Conservation (phyloP, 78 protist species). For the Dictyostelium firmibasis region DNA sequence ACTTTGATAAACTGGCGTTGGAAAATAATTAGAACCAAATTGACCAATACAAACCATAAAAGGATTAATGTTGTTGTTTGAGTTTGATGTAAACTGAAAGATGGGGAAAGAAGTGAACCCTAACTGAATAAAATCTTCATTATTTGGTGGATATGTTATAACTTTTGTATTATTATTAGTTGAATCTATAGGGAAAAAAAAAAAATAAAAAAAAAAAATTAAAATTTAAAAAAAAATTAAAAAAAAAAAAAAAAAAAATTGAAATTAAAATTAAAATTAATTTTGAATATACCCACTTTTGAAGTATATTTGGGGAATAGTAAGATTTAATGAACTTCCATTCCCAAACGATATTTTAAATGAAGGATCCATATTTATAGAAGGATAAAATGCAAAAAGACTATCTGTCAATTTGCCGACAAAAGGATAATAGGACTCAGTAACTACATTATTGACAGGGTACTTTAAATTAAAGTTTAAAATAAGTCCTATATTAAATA, state of each 20-base stretch:
- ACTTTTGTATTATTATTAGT: background rate
- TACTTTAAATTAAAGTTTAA: no score
- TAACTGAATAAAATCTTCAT: background rate
- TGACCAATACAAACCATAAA: background rate
- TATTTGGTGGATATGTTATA: background rate
- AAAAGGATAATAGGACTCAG: background rate
- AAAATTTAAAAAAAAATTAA: no score
- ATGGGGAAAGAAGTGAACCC: background rate
- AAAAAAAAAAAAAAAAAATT: no score
- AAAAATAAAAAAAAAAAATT: background rate
- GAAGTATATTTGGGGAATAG: background rate
- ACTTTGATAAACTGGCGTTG: background rate
- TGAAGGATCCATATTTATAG: background rate
- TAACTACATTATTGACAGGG: background rate
- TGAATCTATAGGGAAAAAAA: background rate
- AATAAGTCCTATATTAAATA: background rate
- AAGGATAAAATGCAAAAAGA: background rate
- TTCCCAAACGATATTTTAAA: background rate
- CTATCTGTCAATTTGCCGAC: background rate
- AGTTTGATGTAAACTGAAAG: background rate
- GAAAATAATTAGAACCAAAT: background rate
- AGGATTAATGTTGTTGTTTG: background rate
- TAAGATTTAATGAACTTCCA: background rate
- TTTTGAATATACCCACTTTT: background rate
- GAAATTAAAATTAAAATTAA: no score